phyloP scores from a whole-genome alignment of 108 stramenopile species.

The Licmophora abbreviata region DNA sequence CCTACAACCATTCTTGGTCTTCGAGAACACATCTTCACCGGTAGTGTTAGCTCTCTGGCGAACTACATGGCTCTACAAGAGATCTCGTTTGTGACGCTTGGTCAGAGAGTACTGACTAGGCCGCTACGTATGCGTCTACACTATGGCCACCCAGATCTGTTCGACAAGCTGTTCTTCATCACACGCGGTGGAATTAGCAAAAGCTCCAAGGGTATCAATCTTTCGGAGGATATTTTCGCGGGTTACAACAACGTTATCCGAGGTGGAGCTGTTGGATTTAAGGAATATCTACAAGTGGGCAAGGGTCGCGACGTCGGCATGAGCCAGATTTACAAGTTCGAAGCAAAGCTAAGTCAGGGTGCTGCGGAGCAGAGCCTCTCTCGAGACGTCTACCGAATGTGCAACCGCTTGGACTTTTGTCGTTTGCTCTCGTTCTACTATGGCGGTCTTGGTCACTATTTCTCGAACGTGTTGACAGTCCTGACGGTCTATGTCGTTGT shows the following conservation, averaged over 20 bases:
- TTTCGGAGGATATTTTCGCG: slow-evolving; percentile 98
- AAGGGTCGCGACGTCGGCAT: slow-evolving; percentile 99
- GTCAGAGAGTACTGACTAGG: slow-evolving; percentile 91
- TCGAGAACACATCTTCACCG: slow-evolving; percentile 98
- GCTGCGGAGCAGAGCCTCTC: slow-evolving; percentile 97
- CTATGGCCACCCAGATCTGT: slow-evolving; percentile 98
- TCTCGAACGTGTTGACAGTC: slow-evolving; percentile 90
- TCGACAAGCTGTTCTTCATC: slow-evolving; percentile 98
- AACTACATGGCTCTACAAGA: slow-evolving; percentile 99
- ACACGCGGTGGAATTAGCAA: slow-evolving; percentile 95
- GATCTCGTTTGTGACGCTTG: slow-evolving; percentile 93
- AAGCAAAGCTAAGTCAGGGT: slow-evolving; percentile 98
- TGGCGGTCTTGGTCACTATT: slow-evolving; percentile 97
- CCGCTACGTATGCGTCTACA: slow-evolving; percentile 93
- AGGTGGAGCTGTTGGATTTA: slow-evolving; percentile 90
- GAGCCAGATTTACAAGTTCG: slow-evolving; percentile 99
- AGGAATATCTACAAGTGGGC: slow-evolving; percentile 95
- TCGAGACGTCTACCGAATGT: slow-evolving; percentile 92
- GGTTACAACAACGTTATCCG: slow-evolving; percentile 95
- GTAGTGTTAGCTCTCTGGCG: slow-evolving; percentile 93
- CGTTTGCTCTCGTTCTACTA: slow-evolving; percentile 96
- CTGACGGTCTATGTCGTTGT: slow-evolving; percentile 91
- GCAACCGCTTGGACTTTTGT: slow-evolving; percentile 92
- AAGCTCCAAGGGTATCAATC: slow-evolving; percentile 96
- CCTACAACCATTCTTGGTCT: slow-evolving; percentile 93